phyloP scores from a whole-genome alignment of 2,329 filamentous ascomycete genomes.

The Rutstroemia sp. region DNA sequence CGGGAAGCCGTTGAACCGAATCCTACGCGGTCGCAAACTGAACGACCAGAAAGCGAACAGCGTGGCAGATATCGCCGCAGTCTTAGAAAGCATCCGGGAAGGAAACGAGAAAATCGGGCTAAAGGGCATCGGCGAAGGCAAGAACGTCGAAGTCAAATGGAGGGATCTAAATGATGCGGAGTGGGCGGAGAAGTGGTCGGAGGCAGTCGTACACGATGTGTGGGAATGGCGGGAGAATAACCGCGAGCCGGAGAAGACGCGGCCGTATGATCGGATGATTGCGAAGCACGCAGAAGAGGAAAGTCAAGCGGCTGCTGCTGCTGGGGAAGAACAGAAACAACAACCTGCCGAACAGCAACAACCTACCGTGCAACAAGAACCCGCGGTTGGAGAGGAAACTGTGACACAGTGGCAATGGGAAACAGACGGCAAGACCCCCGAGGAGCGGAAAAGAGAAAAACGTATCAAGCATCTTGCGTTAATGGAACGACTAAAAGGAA shows the following conservation, averaged over 20 bases:
- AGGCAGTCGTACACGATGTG: conserved; percentile 28
- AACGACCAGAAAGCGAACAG: conserved; percentile 55
- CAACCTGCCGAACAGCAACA: background rate
- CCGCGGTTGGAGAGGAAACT: background rate
- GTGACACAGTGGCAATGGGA: background rate
- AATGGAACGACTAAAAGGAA: background rate
- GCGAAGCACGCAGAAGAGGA: background rate
- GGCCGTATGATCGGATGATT: background rate
- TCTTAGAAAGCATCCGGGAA: conserved; percentile 5
- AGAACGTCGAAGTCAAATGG: conserved; percentile 28
- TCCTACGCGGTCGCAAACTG: conserved; percentile 43
- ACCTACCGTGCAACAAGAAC: background rate
- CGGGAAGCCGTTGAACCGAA: conserved; percentile 7
- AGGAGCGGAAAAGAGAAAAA: background rate
- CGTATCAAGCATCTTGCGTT: background rate
- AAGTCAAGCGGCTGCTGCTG: background rate
- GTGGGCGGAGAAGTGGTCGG: conserved; percentile 31
- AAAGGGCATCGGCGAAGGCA: background rate
- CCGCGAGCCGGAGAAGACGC: background rate
- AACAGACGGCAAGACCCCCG: background rate
- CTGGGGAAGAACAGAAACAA: background rate
- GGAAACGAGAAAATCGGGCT: conserved; percentile 8
- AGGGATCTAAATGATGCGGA: conserved; percentile 31
- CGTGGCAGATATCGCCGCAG: conserved; percentile 55
- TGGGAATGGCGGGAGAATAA: background rate